Evolutionary conservation across 352 stramenopile species (phyloP).

Genomic region (Pythium brachiatum): DNA sequence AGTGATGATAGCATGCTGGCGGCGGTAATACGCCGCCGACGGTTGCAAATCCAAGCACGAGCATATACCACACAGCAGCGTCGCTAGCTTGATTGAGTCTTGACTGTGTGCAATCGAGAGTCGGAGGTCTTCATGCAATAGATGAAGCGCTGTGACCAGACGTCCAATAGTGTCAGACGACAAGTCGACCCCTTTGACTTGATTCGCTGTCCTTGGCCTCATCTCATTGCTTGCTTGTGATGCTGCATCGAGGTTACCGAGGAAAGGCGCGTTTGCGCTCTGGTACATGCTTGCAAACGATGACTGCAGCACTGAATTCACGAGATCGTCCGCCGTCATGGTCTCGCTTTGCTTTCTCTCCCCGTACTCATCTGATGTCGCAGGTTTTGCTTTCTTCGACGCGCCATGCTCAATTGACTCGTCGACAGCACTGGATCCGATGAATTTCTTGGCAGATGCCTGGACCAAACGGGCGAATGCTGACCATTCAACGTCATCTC

Average conservation of each 20-base stretch:
- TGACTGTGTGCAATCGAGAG: slow-evolving; percentile 29
- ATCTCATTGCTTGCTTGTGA: background rate
- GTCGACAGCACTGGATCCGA: background rate
- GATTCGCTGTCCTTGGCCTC: background rate
- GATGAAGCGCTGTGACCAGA: slow-evolving; percentile 38
- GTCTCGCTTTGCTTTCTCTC: background rate
- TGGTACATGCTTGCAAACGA: slow-evolving; percentile 14
- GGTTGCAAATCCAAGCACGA: slow-evolving; percentile 26
- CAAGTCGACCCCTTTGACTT: background rate
- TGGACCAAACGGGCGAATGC: slow-evolving; percentile 11
- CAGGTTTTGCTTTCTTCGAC: slow-evolving; percentile 18
- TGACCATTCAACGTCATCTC: slow-evolving; percentile 11
- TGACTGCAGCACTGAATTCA: slow-evolving; percentile 7
- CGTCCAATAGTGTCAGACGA: background rate
- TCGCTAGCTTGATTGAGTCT: slow-evolving; percentile 22
- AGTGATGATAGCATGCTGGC: slow-evolving; percentile 3
- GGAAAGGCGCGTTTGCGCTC: background rate
- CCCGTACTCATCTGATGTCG: background rate
- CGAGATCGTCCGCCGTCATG: background rate
- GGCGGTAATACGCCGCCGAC: slow-evolving; percentile 50
- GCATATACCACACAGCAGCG: slow-evolving; percentile 39
- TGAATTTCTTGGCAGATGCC: background rate
- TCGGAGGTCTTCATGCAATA: slow-evolving; percentile 70
- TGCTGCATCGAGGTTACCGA: background rate
- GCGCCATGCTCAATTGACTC: slow-evolving; percentile 17